These are phyloP conservation scores for Talaromyces pinophilus DNA, from an alignment of 2,329 filamentous ascomycete species.

Conservation along the genomic window DNA sequence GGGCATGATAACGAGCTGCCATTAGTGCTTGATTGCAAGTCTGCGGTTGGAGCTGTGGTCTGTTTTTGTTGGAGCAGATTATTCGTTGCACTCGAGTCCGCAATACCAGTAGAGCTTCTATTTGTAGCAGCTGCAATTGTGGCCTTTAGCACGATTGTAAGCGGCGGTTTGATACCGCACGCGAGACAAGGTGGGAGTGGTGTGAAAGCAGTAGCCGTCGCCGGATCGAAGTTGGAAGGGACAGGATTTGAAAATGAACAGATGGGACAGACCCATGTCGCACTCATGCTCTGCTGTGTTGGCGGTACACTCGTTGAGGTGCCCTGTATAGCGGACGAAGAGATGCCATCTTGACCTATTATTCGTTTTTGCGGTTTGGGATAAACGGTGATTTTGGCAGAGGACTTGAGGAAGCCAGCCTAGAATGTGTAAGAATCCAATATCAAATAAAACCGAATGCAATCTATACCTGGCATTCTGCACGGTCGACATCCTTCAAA, in stretches of 20 bases:
- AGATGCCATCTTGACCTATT: conserved; percentile 57
- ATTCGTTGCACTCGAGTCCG: conserved; percentile 24
- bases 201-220: conserved; percentile 75
- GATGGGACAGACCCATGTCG: conserved; percentile 94
- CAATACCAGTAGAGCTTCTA: conserved; percentile 26
- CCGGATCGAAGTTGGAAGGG: conserved; percentile 88
- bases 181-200: conserved; percentile 83
- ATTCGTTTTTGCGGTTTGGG: conserved; percentile 75
- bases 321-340: conserved; percentile 35
- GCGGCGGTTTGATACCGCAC: conserved; percentile 88
- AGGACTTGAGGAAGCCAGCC: conserved; percentile 84
- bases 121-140: conserved; percentile 72
- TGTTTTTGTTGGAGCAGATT: conserved; percentile 22
- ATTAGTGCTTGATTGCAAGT: conserved; percentile 7
- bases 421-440: conserved; percentile 41
- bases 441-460: conserved; percentile 5
- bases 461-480: conserved; percentile 78
- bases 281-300: conserved; percentile 49
- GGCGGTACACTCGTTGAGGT: conserved; percentile 35
- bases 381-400: conserved; percentile 84
- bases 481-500: conserved; percentile 84
- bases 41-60: conserved; percentile 5
- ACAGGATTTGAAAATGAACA: conserved; percentile 93
- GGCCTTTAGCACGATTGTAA: conserved; percentile 81
- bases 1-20: conserved; percentile 60